A percentile compares a stretch with the other conserved stretches of the same genome.
These are phyloP conservation scores for Phycomyces nitens DNA, from an alignment of 192 early-diverging fungal genomes.

Conservation along the genomic window DNA sequence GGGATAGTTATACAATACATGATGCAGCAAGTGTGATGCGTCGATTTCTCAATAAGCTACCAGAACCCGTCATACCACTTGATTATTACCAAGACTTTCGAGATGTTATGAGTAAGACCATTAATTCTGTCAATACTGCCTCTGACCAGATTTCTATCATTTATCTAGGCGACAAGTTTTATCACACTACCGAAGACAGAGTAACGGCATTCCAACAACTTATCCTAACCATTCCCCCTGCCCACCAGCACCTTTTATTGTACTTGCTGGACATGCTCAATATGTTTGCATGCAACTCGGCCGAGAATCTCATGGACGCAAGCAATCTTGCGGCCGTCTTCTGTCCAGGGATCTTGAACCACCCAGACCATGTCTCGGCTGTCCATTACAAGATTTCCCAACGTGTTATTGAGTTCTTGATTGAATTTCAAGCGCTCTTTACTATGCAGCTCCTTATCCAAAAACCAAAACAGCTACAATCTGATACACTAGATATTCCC, in stretches of 20 bases:
- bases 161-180: constrained; percentile 29
- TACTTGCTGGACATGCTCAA: constrained; percentile 66
- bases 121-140: too few relatives aligned
- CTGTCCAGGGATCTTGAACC: constrained; percentile 70
- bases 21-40: constrained; percentile 76
- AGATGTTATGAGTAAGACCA: constrained; percentile 51
- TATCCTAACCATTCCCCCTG: constrained; percentile 52
- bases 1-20: constrained; percentile 70
- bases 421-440: constrained; percentile 56
- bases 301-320: constrained; percentile 64
- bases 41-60: constrained; percentile 66
- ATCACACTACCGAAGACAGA: constrained; percentile 31
- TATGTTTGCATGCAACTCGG: constrained; percentile 48
- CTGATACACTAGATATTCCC: too few relatives aligned
- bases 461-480: neutral
- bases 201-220: constrained; percentile 52
- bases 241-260: constrained; percentile 64
- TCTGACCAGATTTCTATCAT: too few relatives aligned
- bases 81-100: constrained; percentile 64
- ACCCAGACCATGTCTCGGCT: constrained; percentile 66
- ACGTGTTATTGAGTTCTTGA: constrained; percentile 72
- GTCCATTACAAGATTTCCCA: constrained; percentile 75
- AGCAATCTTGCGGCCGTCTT: constrained; percentile 75
- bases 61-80: constrained; percentile 69
- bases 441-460: constrained; percentile 20